Evolutionary conservation across 2,329 filamentous ascomycete genomes (phyloP), one percentile per base, ranked within the genome.

Genomic region (Fusarium tricinctum): DNA sequence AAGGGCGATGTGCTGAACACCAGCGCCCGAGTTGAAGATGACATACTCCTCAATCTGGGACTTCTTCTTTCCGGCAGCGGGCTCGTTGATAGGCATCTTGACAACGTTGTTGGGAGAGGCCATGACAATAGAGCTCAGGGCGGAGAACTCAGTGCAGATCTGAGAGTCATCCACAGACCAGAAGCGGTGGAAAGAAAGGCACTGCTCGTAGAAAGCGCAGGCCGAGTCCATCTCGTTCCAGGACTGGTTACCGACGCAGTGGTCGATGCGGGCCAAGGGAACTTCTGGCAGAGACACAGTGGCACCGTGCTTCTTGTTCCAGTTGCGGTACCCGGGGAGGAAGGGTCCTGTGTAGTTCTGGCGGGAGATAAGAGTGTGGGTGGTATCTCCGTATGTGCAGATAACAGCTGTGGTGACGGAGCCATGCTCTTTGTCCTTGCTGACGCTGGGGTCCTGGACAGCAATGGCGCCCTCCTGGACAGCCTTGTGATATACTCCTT

Each of bases 51-150:
- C 94, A 73, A 98, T 97, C 82, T 98, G 95, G 13, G 90, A 93
- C 80, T 93, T 92, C 81, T 93, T 95, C 83, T 96, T 96, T 61
- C 94, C 95, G 2, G 88, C 84, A 1, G 95, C 95, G 3, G 95
- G 95, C 82, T 97, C 94, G 84, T 97, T 97, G 86, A 98, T 97
- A 74, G 95, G 95, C 94, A 97, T 97, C 83, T 97, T 97, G 80
- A 97, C 93, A 6, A 91, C 79, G 59, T 95, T 91, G 82, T 94
- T 93, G 63, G 89, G 89, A 6, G 90, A 93, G 42, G 92, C 88
- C 94, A 97, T 97, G 76, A 97, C 95, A 75, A 97, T 90, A 75
- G 89, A 92, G 81, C 91, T 93, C 47, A 97, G 85, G 12, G 95
- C 94, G 1, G 91, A 94, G 86, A 93, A 97, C 77, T 97, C 94